Conservation (phyloP, 352 stramenopile species). For the Phytophthora crassamura region DNA sequence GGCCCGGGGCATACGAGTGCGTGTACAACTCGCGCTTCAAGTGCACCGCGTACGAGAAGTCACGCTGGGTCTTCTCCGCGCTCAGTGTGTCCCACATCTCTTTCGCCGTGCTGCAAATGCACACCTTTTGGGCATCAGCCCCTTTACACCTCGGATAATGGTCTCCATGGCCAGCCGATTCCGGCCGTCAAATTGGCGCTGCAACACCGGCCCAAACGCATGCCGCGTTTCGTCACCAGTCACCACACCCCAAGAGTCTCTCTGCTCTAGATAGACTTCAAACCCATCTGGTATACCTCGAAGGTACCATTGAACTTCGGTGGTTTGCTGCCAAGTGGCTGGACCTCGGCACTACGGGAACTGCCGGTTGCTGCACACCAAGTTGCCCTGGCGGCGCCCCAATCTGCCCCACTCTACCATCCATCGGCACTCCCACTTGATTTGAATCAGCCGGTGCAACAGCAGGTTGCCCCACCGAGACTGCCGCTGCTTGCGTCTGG, state of each 20-base stretch:
- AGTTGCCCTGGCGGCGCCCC: not conserved
- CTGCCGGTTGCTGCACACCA: not conserved
- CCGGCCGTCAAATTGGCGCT: constrained; percentile 1
- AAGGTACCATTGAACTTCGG: constrained; percentile 11
- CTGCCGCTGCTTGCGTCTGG: no score
- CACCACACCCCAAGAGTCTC: constrained; percentile 3
- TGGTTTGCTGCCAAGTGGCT: constrained; percentile 8
- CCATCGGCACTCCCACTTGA: not conserved
- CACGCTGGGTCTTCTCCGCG: constrained; percentile 10
- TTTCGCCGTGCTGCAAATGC: not conserved
- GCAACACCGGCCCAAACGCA: not conserved
- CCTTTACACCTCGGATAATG: constrained; percentile 4
- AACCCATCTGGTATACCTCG: constrained; percentile 2
- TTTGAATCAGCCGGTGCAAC: no score
- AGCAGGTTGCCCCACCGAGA: no score
- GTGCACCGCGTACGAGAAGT: constrained; percentile 1
- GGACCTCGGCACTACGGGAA: not conserved
- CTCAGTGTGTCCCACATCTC: constrained; percentile 13
- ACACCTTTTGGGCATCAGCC: constrained; percentile 4
- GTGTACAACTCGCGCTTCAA: constrained; percentile 3
- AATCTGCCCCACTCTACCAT: not conserved
- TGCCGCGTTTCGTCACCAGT: not conserved
- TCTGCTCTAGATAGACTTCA: constrained; percentile 10
- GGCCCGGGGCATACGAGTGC: not conserved
- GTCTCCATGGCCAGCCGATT: constrained; percentile 7